phyloP scores from a whole-genome alignment of 306 rosid species.

The Potentilla sterilis region DNA sequence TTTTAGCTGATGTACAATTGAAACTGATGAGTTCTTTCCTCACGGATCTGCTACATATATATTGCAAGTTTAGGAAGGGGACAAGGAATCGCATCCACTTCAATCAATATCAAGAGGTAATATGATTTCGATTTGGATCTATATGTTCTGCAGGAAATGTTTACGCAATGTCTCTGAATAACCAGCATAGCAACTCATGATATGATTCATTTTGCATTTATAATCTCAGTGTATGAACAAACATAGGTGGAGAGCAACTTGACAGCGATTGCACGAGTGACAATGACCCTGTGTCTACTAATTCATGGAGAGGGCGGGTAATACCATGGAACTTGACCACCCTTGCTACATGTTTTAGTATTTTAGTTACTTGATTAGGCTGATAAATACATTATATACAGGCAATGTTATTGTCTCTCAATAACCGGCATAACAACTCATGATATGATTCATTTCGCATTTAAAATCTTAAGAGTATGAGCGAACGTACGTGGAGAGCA shows the following conservation, averaged over 20 bases:
- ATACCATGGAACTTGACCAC: too few species aligned
- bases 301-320: too few species aligned
- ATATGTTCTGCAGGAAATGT: slow-evolving; percentile 17
- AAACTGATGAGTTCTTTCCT: background rate
- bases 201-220: background rate
- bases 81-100: slow-evolving; percentile 33
- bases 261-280: too few species aligned
- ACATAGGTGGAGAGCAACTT: too few species aligned
- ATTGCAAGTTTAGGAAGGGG: slow-evolving; percentile 12
- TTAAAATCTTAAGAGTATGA: background rate
- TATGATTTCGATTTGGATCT: slow-evolving; percentile 28
- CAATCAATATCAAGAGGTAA: slow-evolving; percentile 9
- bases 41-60: background rate
- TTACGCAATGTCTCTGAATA: slow-evolving; percentile 19
- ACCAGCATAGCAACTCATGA: slow-evolving; percentile 28
- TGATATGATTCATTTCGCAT: background rate
- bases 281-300: too few species aligned
- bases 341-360: too few species aligned
- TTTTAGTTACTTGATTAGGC: too few species aligned
- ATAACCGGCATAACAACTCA: slow-evolving; percentile 14
- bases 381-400: too few species aligned
- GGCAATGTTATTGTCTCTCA: background rate
- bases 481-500: background rate
- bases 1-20: slow-evolving; percentile 15
- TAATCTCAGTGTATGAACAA: too few species aligned